Conservation (phyloP, 345 rosid species). For the Gossypium turneri region DNA sequence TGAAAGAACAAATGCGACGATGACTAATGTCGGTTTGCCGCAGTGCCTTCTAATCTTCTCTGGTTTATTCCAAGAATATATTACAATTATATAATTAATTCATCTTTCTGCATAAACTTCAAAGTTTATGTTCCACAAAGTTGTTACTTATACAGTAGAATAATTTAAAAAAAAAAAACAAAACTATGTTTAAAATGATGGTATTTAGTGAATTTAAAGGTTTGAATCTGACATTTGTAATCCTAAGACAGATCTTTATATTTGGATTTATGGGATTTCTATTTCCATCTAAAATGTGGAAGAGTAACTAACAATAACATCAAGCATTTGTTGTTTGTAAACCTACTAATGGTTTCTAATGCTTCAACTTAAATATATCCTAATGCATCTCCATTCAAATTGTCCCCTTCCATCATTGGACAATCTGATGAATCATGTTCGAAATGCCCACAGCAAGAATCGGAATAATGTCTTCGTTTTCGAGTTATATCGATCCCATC, state of each 20-base stretch:
- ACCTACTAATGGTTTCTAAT: not conserved
- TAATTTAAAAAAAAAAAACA: too few relatives aligned
- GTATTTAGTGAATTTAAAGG: too few relatives aligned
- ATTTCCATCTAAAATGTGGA: too few relatives aligned
- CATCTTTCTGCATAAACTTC: not conserved
- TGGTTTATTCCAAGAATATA: too few relatives aligned
- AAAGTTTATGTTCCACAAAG: too few relatives aligned
- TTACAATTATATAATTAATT: too few relatives aligned
- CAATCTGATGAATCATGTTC: slow-evolving; percentile 48
- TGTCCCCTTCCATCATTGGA: slow-evolving; percentile 36
- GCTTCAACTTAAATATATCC: slow-evolving; percentile 27
- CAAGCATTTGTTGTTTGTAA: not conserved
- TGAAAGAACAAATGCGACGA: too few relatives aligned
- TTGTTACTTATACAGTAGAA: not conserved
- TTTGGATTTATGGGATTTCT: not conserved
- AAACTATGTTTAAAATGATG: too few relatives aligned
- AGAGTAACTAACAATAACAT: not conserved
- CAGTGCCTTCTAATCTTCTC: too few relatives aligned
- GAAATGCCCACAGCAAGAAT: slow-evolving; percentile 45
- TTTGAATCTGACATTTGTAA: too few relatives aligned
- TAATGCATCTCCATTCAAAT: slow-evolving; percentile 24
- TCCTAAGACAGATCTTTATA: not conserved
- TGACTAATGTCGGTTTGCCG: too few relatives aligned
- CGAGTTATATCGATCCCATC: slow-evolving; percentile 33
- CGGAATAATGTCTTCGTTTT: slow-evolving; percentile 40